These are phyloP conservation scores for Aspergillus wentii DNA, from an alignment of 495 filamentous ascomycete species.

Conservation along the genomic window DNA sequence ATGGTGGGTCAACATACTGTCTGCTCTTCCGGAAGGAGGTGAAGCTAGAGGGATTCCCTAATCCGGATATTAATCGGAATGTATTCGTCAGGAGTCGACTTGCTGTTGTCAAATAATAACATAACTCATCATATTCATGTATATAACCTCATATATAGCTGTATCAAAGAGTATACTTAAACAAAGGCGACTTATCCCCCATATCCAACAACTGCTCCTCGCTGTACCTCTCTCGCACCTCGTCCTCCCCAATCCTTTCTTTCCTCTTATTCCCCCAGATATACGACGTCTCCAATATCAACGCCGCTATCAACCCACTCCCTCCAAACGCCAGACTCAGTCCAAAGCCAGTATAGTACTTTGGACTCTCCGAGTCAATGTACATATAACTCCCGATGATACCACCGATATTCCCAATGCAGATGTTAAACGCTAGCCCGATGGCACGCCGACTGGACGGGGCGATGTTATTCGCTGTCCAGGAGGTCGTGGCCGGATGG, in stretches of 20 bases:
- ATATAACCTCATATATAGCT: no score
- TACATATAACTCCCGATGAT: constrained; percentile 34
- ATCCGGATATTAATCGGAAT: background rate
- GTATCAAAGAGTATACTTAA: constrained; percentile 35
- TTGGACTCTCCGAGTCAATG: constrained; percentile 21
- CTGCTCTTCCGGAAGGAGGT: constrained; percentile 42
- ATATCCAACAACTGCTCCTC: constrained; percentile 34
- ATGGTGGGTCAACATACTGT: constrained; percentile 50
- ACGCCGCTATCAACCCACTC: constrained; percentile 10
- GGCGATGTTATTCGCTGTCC: constrained; percentile 35
- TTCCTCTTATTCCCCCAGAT: constrained; percentile 19
- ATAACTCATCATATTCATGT: no score
- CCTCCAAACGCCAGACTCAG: constrained; percentile 20
- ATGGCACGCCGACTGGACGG: constrained; percentile 30
- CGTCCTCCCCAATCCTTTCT: constrained; percentile 18
- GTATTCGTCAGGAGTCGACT: background rate
- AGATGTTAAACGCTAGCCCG: constrained; percentile 30
- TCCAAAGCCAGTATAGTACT: constrained; percentile 30
- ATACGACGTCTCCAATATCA: constrained; percentile 16
- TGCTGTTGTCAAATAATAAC: background rate
- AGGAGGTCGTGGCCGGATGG: constrained; percentile 28
- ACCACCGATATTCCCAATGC: constrained; percentile 30
- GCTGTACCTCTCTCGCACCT: constrained; percentile 24
- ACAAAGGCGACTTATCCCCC: constrained; percentile 39
- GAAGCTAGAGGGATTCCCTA: background rate